Percentiles rank a stretch among this genome's conserved stretches.
phyloP scores from a whole-genome alignment of 768 basidiomycete genomes.

The Trametes coccinea region DNA sequence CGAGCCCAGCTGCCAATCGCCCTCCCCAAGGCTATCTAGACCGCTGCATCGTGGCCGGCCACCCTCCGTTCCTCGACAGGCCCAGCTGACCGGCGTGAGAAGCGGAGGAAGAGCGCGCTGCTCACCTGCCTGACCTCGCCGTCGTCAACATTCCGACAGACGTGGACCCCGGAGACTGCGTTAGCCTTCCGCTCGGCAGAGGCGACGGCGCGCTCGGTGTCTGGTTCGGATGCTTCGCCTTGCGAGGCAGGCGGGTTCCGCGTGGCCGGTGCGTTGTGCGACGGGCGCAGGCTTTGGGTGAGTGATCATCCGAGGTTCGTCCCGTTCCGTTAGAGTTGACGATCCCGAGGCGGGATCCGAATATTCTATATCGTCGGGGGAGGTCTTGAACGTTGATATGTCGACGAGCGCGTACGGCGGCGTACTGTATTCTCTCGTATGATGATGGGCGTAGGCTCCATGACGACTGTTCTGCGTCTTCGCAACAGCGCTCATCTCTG shows the following conservation, averaged over 20 bases:
- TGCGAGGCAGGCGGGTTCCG: neutral
- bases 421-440: no score
- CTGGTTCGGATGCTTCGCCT: neutral
- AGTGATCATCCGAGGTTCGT: neutral
- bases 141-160: neutral
- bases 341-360: neutral
- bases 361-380: no score
- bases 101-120: neutral
- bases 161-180: neutral
- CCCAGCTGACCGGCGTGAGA: constrained; percentile 5
- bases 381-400: no score
- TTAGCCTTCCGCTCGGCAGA: neutral
- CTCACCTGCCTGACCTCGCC: constrained; percentile 1
- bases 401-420: no score
- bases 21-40: neutral
- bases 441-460: no score
- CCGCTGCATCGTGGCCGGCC: neutral
- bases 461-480: no score
- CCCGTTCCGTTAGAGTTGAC: neutral
- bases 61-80: neutral
- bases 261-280: neutral
- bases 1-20: neutral
- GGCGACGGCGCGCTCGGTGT: neutral
- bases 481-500: no score
- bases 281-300: no score